Percentiles rank a stretch among this genome's conserved stretches.
These are phyloP conservation scores for Sporothrix sp. DNA, from an alignment of 2,329 filamentous ascomycete species.

Conservation along the genomic window DNA sequence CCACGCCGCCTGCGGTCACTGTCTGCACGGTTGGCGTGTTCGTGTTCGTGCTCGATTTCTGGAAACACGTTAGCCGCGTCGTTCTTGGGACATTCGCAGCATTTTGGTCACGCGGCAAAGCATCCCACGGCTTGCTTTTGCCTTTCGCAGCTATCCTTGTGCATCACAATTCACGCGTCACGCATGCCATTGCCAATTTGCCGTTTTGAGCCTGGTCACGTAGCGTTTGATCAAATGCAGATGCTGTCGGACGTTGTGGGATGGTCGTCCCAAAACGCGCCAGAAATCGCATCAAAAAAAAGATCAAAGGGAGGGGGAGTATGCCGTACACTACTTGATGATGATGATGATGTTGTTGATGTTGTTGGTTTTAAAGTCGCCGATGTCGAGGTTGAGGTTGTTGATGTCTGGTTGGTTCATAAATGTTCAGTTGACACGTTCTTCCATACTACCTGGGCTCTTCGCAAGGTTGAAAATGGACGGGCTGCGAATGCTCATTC, in stretches of 20 bases:
- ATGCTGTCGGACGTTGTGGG: too few relatives aligned
- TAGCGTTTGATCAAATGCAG: too few relatives aligned
- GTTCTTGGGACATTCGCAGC: too few relatives aligned
- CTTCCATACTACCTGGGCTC: not conserved
- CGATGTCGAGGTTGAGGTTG: not conserved
- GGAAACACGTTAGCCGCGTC: not conserved
- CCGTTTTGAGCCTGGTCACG: not conserved
- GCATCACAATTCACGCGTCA: too few relatives aligned
- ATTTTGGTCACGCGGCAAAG: too few relatives aligned
- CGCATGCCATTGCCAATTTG: too few relatives aligned
- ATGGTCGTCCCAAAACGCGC: not conserved
- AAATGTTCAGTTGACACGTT: conserved; percentile 11
- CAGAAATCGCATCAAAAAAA: not conserved
- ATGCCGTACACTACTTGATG: conserved; percentile 15
- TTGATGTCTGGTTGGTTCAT: conserved; percentile 8
- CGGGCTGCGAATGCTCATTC: too few relatives aligned
- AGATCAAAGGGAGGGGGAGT: not conserved
- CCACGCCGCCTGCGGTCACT: conserved; percentile 43
- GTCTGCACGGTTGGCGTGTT: conserved; percentile 37
- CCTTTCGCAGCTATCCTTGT: too few relatives aligned
- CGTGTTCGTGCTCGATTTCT: conserved; percentile 1
- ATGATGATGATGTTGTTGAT: not conserved
- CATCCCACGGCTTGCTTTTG: not conserved
- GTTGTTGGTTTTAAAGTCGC: not conserved
- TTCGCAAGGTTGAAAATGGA: too few relatives aligned